These are phyloP conservation scores for Aspergillus coremiiformis DNA, from an alignment of 495 filamentous ascomycete genomes.

Conservation along the genomic window DNA sequence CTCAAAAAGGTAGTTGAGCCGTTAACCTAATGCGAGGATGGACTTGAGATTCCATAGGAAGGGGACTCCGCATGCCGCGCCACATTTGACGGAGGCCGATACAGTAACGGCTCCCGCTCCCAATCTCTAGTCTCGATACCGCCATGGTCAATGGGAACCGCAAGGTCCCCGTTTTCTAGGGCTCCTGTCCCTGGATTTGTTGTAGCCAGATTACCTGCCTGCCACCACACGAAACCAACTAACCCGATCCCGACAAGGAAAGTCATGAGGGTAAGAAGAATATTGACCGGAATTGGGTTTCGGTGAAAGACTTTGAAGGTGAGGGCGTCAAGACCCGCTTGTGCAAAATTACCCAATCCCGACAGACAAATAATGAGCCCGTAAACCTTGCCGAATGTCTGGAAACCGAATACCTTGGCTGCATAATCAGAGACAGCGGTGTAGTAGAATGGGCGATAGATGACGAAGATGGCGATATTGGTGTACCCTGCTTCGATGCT, in stretches of 20 bases:
- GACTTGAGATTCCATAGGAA: neutral
- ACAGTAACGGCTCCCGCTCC: conserved; percentile 8
- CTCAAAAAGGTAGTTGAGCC: neutral
- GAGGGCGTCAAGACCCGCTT: conserved; percentile 72
- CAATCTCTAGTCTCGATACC: conserved; percentile 11
- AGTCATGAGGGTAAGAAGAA: conserved; percentile 54
- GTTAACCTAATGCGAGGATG: neutral
- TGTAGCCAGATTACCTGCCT: conserved; percentile 14
- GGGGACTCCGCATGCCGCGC: neutral
- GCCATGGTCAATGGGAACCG: conserved; percentile 1
- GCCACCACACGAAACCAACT: conserved; percentile 51
- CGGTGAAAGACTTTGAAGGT: conserved; percentile 64
- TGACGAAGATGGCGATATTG: conserved; percentile 70
- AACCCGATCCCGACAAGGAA: conserved; percentile 51
- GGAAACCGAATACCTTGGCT: conserved; percentile 94
- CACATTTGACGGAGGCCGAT: neutral
- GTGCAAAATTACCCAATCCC: conserved; percentile 80
- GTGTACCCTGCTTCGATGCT: conserved; percentile 63
- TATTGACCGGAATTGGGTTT: conserved; percentile 74
- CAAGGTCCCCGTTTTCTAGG: neutral
- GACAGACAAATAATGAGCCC: conserved; percentile 88
- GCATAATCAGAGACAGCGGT: conserved; percentile 65
- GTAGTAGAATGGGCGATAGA: conserved; percentile 49
- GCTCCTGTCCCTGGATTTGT: neutral
- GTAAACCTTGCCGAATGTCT: conserved; percentile 91